Percentiles rank a stretch among this genome's conserved stretches.
Evolutionary conservation across 2,329 filamentous ascomycete genomes (phyloP).

Genomic region (Bipolaris zeicola): DNA sequence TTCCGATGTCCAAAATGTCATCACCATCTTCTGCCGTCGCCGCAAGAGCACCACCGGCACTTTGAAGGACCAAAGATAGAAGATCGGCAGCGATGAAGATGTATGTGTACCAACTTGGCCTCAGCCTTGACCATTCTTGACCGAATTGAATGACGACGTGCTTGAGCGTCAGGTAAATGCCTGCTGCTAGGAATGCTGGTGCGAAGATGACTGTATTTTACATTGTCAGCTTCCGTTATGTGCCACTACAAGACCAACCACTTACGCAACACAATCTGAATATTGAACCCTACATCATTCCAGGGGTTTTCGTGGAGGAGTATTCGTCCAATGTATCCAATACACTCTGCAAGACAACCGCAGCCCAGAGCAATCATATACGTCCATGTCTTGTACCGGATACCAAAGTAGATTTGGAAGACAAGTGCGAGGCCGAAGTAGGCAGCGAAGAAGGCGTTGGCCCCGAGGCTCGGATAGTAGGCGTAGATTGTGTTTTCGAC

Average conservation of each 20-base stretch:
- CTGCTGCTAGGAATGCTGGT: slow-evolving; percentile 61
- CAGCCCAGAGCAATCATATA: slow-evolving; percentile 56
- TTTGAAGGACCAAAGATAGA: slow-evolving; percentile 61
- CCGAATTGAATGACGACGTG: slow-evolving; percentile 62
- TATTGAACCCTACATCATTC: slow-evolving; percentile 52
- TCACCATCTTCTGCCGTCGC: slow-evolving; percentile 53
- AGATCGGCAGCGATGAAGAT: slow-evolving; percentile 65
- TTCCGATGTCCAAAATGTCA: slow-evolving; percentile 50
- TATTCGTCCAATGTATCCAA: slow-evolving; percentile 63
- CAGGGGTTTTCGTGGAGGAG: slow-evolving; percentile 60
- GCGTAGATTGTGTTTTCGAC: slow-evolving; percentile 57
- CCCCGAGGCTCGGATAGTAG: slow-evolving; percentile 58
- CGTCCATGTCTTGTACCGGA: slow-evolving; percentile 59
- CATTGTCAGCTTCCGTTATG: neutral
- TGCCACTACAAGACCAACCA: neutral
- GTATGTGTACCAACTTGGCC: slow-evolving; percentile 57
- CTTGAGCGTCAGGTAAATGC: slow-evolving; percentile 61
- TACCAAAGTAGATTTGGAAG: slow-evolving; percentile 56
- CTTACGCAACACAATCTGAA: slow-evolving; percentile 56
- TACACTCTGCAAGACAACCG: slow-evolving; percentile 57
- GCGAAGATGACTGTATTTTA: slow-evolving; percentile 55
- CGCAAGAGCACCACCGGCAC: slow-evolving; percentile 61
- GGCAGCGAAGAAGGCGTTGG: slow-evolving; percentile 57
- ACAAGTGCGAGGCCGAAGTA: slow-evolving; percentile 57
- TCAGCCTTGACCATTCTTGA: slow-evolving; percentile 26